A percentile compares a stretch with the other conserved stretches of the same genome.
These are phyloP conservation scores for Leptoxyphium fumago DNA, from an alignment of 2,329 filamentous ascomycete genomes.

Conservation along the genomic window DNA sequence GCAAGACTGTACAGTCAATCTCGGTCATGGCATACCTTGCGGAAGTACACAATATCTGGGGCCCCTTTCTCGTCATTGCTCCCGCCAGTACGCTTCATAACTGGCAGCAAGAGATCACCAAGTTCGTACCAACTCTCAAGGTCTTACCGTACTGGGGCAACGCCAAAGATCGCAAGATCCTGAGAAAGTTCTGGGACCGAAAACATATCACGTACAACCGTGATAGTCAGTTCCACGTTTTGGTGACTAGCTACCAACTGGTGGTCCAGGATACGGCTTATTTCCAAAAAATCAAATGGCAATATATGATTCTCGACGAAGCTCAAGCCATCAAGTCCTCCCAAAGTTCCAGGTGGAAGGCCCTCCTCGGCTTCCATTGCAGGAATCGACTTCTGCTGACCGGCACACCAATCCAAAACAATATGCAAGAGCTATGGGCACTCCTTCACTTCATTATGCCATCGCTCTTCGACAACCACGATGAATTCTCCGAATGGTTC, in stretches of 20 bases:
- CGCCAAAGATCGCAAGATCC: slow-evolving; percentile 81
- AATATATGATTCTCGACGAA: slow-evolving; percentile 99
- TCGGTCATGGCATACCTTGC: slow-evolving; percentile 98
- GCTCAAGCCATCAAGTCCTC: slow-evolving; percentile 99
- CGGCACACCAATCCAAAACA: slow-evolving; percentile 97
- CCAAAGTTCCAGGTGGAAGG: slow-evolving; percentile 93
- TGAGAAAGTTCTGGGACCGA: slow-evolving; percentile 97
- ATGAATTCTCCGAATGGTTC: slow-evolving; percentile 89
- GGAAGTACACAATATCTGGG: slow-evolving; percentile 96
- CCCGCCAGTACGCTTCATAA: slow-evolving; percentile 95
- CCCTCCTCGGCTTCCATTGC: slow-evolving; percentile 81
- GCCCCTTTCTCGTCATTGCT: slow-evolving; percentile 90
- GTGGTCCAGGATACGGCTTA: slow-evolving; percentile 93
- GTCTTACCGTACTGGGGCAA: slow-evolving; percentile 96
- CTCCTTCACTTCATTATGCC: slow-evolving; percentile 99
- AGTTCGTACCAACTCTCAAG: slow-evolving; percentile 88
- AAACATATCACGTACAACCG: slow-evolving; percentile 93
- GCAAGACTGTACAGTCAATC: slow-evolving; percentile 97
- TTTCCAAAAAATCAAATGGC: slow-evolving; percentile 98
- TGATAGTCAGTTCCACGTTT: slow-evolving; percentile 87
- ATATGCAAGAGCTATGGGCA: slow-evolving; percentile 99
- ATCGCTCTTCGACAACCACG: slow-evolving; percentile 88
- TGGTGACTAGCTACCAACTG: slow-evolving; percentile 92
- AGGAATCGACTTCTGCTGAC: slow-evolving; percentile 87
- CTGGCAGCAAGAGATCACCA: slow-evolving; percentile 96